These are phyloP conservation scores for Cercospora sesami DNA, from an alignment of 2,329 filamentous ascomycete genomes.

Conservation along the genomic window DNA sequence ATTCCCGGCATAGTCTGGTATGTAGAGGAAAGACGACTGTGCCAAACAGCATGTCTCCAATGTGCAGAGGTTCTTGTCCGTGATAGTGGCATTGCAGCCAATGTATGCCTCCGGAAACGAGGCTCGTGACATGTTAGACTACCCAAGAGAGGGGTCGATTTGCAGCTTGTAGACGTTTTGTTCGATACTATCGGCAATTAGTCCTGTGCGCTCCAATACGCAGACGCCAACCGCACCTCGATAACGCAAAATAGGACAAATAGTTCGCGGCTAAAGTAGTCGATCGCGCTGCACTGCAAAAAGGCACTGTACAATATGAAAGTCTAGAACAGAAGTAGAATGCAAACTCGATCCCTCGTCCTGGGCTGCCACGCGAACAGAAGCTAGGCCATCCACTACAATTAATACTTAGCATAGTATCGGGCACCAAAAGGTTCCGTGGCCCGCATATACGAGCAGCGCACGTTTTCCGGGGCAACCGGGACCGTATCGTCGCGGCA, in stretches of 20 bases:
- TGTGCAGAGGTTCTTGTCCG: constrained; percentile 27
- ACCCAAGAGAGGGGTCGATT: too few relatives aligned
- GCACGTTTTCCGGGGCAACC: background rate
- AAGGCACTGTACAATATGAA: background rate
- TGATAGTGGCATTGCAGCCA: constrained; percentile 28
- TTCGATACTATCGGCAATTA: too few relatives aligned
- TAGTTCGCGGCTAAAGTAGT: background rate
- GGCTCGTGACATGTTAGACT: too few relatives aligned
- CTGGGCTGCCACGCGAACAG: background rate
- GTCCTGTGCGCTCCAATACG: too few relatives aligned
- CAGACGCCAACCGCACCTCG: background rate
- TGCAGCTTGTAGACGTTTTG: too few relatives aligned
- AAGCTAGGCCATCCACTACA: background rate
- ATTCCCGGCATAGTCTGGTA: constrained; percentile 47
- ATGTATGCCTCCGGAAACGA: constrained; percentile 5
- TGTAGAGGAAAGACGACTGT: constrained; percentile 53
- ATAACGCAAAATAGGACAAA: background rate
- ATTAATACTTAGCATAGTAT: background rate
- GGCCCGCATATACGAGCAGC: background rate
- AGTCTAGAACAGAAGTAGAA: background rate
- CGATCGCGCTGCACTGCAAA: background rate
- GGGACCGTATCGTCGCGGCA: background rate
- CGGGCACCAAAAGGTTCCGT: background rate
- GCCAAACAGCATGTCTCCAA: constrained; percentile 36
- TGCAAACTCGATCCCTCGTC: background rate